Percentiles rank a stretch among this genome's conserved stretches.
Conservation (phyloP, 805 yeast genomes). For the Scheffersomyces spartinae region DNA sequence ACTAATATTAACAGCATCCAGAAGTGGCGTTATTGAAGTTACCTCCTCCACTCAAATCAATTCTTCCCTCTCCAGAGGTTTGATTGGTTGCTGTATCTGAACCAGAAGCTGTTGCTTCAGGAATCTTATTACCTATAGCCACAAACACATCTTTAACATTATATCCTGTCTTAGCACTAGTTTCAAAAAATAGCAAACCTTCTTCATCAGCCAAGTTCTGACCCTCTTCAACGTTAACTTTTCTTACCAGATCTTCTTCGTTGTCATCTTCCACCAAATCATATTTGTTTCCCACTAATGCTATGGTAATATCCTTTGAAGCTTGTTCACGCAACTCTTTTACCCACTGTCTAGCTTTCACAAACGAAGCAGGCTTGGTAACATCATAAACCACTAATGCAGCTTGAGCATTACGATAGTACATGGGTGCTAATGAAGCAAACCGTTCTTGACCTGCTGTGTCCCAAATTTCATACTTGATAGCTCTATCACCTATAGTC, state of each 20-base stretch:
- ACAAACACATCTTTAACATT: conserved; percentile 88
- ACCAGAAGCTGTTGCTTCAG: conserved; percentile 23
- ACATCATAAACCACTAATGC: conserved; percentile 93
- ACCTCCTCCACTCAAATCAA: conserved; percentile 29
- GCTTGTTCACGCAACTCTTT: conserved; percentile 94
- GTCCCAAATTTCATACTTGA: conserved; percentile 92
- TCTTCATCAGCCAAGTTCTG: conserved; percentile 82
- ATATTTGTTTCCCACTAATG: conserved; percentile 85
- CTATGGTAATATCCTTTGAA: conserved; percentile 80
- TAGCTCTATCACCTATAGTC: conserved; percentile 71
- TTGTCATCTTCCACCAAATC: conserved; percentile 57
- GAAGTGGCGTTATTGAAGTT: no score
- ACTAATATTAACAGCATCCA: no score
- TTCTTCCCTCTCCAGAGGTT: conserved; percentile 22
- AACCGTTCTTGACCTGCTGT: conserved; percentile 98
- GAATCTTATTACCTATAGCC: conserved; percentile 82
- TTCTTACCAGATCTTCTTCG: conserved; percentile 46
- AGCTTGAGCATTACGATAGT: conserved; percentile 94
- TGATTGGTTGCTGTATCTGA: conserved; percentile 4
- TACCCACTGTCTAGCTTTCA: conserved; percentile 97
- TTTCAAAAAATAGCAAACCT: conserved; percentile 81
- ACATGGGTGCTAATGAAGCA: conserved; percentile 94
- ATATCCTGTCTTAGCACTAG: conserved; percentile 83
- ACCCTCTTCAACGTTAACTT: conserved; percentile 82
- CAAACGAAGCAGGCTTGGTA: conserved; percentile 88